Conservation (phyloP, 164 flowering plant species). For the Dillenia suffruticosa region DNA sequence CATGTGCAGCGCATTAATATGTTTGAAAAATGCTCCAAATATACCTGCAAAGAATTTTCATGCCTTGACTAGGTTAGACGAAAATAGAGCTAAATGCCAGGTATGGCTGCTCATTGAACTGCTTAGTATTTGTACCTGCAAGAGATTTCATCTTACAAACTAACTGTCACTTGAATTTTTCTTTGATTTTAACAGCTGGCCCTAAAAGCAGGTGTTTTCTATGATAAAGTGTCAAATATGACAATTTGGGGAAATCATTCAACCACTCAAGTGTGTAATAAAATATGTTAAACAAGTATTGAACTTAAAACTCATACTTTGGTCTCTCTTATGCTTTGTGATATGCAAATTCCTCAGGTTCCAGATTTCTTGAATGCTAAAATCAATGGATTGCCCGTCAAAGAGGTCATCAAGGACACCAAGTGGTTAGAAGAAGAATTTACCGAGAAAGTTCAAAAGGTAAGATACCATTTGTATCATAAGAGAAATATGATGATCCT, state of each 20-base stretch:
- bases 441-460: constrained; percentile 87
- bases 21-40: constrained; percentile 91
- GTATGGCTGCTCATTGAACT: constrained; percentile 18
- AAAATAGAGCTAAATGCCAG: constrained; percentile 98
- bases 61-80: constrained; percentile 93
- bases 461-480: constrained; percentile 14
- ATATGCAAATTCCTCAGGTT: constrained; percentile 44
- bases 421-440: constrained; percentile 91
- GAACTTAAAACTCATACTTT: too few species aligned
- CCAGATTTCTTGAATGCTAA: constrained; percentile 94
- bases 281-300: background rate
- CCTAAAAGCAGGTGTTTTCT: constrained; percentile 94
- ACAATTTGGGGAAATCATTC: constrained; percentile 99
- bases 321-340: background rate
- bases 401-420: constrained; percentile 79
- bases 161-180: background rate
- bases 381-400: constrained; percentile 75
- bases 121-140: too few species aligned
- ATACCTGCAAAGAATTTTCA: constrained; percentile 94
- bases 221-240: constrained; percentile 88
- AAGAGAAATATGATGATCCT: background rate
- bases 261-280: constrained; percentile 76
- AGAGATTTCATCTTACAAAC: too few species aligned
- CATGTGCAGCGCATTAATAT: constrained; percentile 72
- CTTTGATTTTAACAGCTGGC: constrained; percentile 65